phyloP scores from a whole-genome alignment of 495 filamentous ascomycete species.

The Baudoinia panamericana region DNA sequence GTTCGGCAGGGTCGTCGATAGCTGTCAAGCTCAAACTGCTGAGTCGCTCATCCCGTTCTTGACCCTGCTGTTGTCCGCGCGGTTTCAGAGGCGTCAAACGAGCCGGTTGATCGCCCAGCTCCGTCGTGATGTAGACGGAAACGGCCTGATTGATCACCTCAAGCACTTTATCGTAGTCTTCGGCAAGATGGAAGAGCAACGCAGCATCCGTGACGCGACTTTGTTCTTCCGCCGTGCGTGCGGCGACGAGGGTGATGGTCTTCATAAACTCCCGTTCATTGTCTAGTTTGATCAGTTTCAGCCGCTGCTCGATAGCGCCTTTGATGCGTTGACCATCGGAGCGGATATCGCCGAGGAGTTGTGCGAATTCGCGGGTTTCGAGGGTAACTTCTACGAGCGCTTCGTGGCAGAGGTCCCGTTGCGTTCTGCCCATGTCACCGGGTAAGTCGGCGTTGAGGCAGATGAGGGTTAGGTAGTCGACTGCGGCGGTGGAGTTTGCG shows the following conservation, averaged over 20 bases:
- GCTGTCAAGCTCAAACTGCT: constrained; percentile 69
- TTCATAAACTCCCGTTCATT: constrained; percentile 73
- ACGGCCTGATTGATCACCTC: constrained; percentile 79
- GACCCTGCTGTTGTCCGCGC: constrained; percentile 25
- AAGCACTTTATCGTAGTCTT: constrained; percentile 86
- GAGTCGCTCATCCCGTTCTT: constrained; percentile 25
- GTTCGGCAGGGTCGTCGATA: constrained; percentile 68
- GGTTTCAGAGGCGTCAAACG: constrained; percentile 69
- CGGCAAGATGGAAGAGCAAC: constrained; percentile 82
- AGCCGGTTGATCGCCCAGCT: constrained; percentile 62
- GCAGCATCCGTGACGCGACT: constrained; percentile 86
- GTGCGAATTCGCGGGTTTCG: constrained; percentile 86
- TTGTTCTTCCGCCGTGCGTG: constrained; percentile 82
- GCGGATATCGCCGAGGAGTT: constrained; percentile 80
- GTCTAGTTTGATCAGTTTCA: constrained; percentile 63
- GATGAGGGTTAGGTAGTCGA: constrained; percentile 86
- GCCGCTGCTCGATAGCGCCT: constrained; percentile 80
- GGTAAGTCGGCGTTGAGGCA: constrained; percentile 82
- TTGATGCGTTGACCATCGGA: constrained; percentile 67
- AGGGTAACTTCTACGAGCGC: constrained; percentile 89
- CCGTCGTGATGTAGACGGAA: constrained; percentile 69
- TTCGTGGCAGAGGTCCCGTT: constrained; percentile 76
- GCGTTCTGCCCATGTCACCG: constrained; percentile 56
- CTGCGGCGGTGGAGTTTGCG: constrained; percentile 69
- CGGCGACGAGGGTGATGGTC: constrained; percentile 78